Evolutionary conservation across 352 stramenopile species (phyloP), one percentile per base, ranked within the genome.

Genomic region (Globisporangium nagaii): DNA sequence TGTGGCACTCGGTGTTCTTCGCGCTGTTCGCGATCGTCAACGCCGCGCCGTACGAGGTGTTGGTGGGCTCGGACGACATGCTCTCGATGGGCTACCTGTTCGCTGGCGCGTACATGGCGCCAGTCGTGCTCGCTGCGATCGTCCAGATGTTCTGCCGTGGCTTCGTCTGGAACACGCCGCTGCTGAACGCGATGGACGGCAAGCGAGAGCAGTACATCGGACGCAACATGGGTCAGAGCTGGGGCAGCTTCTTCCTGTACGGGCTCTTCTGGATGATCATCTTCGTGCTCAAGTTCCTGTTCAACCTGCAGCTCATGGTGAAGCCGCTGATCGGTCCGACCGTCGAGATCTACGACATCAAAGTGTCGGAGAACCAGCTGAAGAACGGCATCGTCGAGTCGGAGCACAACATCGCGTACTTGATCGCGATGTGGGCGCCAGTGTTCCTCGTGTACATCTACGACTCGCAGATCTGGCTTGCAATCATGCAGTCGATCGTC

Each of bases 291-390:
- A 99, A 99, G 77, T 87, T 99, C 28, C 83, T 93, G 45, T 99
- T 99, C 65, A 98, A 96, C 31, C 93, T 99, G 60, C 75, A 97
- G 51, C 97, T 99, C 56, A 97, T 98, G 77, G 87, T 99, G 37
- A 98, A 98, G 63, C 91, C 89, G 39, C 92, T 98, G 36, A 97
- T 98, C 31, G 86, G 96, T 4, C 96, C 96, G n/a, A 97, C 91
- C 5, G 79, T 99, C 49, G 76, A 99, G 70, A 90, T 99, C 42
- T 98, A 89, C 40, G 86, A 71, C 44, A 84, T 93, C 40, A 67
- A 83, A 43, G 44, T 85, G 19, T 73, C 80, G 7, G 46, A 65
- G 15, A 39, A 46, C 1, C 63, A 78, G 50, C 58, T 75, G 2
- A 64, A 69, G 53, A 81, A 88, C 57, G 72, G 70, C 0, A 70